These are phyloP conservation scores for Deinandra increscens DNA, from an alignment of 129 eudicot species.

Conservation along the genomic window DNA sequence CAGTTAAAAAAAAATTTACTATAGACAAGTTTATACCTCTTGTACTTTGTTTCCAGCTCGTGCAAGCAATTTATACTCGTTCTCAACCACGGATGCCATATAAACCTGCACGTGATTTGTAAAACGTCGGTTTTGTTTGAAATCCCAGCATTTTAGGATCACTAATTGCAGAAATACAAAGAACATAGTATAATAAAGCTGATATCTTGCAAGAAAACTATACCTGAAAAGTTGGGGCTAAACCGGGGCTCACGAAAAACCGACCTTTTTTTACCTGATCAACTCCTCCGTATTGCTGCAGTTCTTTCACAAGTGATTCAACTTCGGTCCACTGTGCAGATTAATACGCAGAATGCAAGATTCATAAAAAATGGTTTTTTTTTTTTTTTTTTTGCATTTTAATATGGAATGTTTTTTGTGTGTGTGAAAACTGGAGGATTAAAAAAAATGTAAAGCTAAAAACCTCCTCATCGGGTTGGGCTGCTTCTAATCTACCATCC, in stretches of 20 bases:
- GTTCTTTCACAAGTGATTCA: slow-evolving; percentile 75
- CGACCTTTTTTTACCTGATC: slow-evolving; percentile 74
- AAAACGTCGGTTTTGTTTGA: not conserved
- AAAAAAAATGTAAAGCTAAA: not conserved
- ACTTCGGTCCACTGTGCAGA: slow-evolving; percentile 76
- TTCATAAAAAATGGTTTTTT: not conserved
- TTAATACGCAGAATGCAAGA: slow-evolving; percentile 1
- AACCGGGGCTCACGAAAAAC: slow-evolving; percentile 81
- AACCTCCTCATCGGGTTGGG: slow-evolving; percentile 75
- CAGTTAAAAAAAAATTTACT: no score
- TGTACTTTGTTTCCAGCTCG: slow-evolving; percentile 92
- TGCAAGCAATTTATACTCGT: slow-evolving; percentile 86
- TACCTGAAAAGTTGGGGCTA: slow-evolving; percentile 98
- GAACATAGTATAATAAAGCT: not conserved
- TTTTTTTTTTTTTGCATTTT: no score
- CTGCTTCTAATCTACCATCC: slow-evolving; percentile 54
- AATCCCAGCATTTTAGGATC: slow-evolving; percentile 2
- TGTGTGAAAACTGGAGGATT: not conserved
- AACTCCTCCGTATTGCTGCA: slow-evolving; percentile 61
- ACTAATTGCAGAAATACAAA: not conserved
- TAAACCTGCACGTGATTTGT: slow-evolving; percentile 58
- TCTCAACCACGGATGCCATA: slow-evolving; percentile 85
- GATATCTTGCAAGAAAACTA: slow-evolving; percentile 23
- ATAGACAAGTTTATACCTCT: slow-evolving; percentile 51
- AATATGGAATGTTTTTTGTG: slow-evolving; percentile 8